Evolutionary conservation across 176 grass and related monocot species (phyloP), one percentile per base, ranked within the genome.

Genomic region (Cocos nucifera): DNA sequence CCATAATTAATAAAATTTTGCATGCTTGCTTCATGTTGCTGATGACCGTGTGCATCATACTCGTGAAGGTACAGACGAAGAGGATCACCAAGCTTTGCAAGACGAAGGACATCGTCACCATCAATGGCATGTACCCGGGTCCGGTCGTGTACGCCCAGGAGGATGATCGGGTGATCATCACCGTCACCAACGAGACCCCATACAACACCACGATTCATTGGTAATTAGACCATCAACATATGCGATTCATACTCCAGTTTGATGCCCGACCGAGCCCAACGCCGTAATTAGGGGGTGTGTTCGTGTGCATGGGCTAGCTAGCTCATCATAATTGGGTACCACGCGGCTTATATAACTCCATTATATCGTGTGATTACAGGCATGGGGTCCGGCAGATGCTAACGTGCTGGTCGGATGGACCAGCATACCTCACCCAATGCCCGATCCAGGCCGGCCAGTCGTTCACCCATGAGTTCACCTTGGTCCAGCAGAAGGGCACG

Each of bases 371-470:
- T 17, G 69, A 17, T 52, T 32, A 10, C 23, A 90, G 90, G 86
- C 90, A 90, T 70, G 86, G 86, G 17, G 15, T 95, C 2, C 63
- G 61, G 69, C 91, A 95, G 70, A 24, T 68, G 73, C 63, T 63
- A 18, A 80, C 73, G 44, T 74, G 81, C 15, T 95, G 86, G 90
- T 73, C 79, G 7, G 90, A 95, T 57, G 86, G 90, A 20, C 83
- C 86, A 23, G 0, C 79, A 29, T 89, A 89, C 65, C 71, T 95
- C 30, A 86, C 86, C 50, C 90, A 95, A 62, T 95, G 86, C 74
- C 90, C 90, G 54, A 79, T 95, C 20, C 86, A 73, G 75, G 14
- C 30, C 0, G 83, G 77, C 51, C 77, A 71, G 63, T 83, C 59
- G 66, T 95, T 82, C 58, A 27, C 52, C 18, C 83, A 95, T 21